phyloP scores from a whole-genome alignment of 2,329 filamentous ascomycete genomes.

The Teratosphaeria viscida region DNA sequence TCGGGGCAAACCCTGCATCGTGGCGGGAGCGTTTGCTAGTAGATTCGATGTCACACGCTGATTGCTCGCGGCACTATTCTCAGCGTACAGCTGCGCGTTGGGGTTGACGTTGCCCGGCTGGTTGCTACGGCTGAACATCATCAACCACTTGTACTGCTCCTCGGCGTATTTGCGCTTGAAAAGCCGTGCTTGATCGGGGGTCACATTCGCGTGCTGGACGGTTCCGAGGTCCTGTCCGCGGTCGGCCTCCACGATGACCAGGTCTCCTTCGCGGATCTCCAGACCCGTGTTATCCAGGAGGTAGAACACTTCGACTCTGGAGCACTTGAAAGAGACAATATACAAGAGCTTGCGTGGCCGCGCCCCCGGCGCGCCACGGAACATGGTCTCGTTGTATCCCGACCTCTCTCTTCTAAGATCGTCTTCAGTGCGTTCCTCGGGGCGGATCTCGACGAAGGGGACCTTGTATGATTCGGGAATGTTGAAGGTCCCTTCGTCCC shows the following conservation, averaged over 20 bases:
- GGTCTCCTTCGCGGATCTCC: slow-evolving; percentile 77
- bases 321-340: slow-evolving; percentile 94
- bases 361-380: background rate
- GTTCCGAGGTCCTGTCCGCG: slow-evolving; percentile 92
- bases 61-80: slow-evolving; percentile 10
- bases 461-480: slow-evolving; percentile 22
- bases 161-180: slow-evolving; percentile 85
- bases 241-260: slow-evolving; percentile 96
- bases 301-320: slow-evolving; percentile 90
- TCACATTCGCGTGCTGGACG: slow-evolving; percentile 77
- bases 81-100: slow-evolving; percentile 22
- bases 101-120: slow-evolving; percentile 22
- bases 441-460: slow-evolving; percentile 13
- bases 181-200: slow-evolving; percentile 77
- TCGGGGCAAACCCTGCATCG: slow-evolving; percentile 20
- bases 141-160: slow-evolving; percentile 95
- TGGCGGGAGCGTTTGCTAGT: slow-evolving; percentile 10
- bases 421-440: slow-evolving; percentile 14
- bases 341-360: slow-evolving; percentile 52
- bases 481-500: slow-evolving; percentile 5
- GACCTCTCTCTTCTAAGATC: slow-evolving; percentile 9
- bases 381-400: background rate
- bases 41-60: background rate
- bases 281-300: slow-evolving; percentile 92
- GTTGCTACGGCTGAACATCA: slow-evolving; percentile 70